A percentile compares a stretch with the other conserved stretches of the same genome.
These are phyloP conservation scores for Globisporangium emineosum DNA, from an alignment of 352 stramenopile species.

Conservation along the genomic window DNA sequence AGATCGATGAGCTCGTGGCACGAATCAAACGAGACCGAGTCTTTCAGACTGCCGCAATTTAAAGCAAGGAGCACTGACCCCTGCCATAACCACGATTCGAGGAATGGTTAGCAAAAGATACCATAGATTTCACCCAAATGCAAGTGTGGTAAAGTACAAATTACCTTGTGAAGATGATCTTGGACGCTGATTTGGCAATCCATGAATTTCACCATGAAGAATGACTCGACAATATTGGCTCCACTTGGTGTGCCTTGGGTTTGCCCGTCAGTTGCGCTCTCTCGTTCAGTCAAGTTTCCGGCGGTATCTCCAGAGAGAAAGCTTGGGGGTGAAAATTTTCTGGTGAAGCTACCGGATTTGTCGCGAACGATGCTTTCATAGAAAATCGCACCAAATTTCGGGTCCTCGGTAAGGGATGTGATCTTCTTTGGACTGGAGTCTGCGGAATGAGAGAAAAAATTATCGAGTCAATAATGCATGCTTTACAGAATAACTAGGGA, in stretches of 20 bases:
- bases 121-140: too few relatives aligned
- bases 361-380: slow-evolving; percentile 29
- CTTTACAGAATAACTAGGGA: background rate
- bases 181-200: slow-evolving; percentile 81
- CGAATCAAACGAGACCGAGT: slow-evolving; percentile 49
- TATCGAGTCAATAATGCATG: background rate
- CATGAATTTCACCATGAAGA: slow-evolving; percentile 71
- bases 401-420: slow-evolving; percentile 66
- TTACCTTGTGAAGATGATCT: slow-evolving; percentile 59
- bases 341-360: slow-evolving; percentile 18
- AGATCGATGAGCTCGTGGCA: slow-evolving; percentile 55
- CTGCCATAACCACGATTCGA: slow-evolving; percentile 17
- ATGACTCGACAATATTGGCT: slow-evolving; percentile 37
- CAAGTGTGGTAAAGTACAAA: background rate
- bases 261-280: background rate
- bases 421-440: slow-evolving; percentile 53
- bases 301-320: background rate
- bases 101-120: background rate
- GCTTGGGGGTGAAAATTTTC: background rate
- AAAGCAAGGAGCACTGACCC: slow-evolving; percentile 64
- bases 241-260: background rate
- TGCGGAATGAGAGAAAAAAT: background rate
- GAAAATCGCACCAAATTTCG: slow-evolving; percentile 66
- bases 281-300: background rate
- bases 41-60: slow-evolving; percentile 50